Conservation (phyloP, 768 basidiomycete species). For the Cystobasidium tubakii region DNA sequence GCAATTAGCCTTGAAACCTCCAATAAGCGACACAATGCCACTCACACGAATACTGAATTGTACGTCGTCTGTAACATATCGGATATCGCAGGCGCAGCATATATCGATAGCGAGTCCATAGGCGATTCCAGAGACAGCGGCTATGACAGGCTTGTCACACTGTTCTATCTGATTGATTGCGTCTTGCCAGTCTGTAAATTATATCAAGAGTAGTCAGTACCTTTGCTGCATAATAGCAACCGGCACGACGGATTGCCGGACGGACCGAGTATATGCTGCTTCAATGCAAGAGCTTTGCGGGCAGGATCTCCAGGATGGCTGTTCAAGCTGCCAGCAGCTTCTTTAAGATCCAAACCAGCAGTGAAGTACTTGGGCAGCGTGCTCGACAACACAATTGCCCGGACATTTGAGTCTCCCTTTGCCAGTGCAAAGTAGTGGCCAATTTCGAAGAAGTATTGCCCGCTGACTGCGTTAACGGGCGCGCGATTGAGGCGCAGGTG, state of each 20-base stretch:
- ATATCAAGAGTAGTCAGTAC: conserved; percentile 33
- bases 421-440: conserved; percentile 60
- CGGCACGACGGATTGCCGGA: conserved; percentile 50
- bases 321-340: conserved; percentile 28
- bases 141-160: conserved; percentile 73
- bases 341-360: conserved; percentile 72
- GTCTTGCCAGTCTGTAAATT: conserved; percentile 57
- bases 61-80: conserved; percentile 58
- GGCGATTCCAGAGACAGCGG: conserved; percentile 67
- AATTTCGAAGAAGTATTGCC: conserved; percentile 67
- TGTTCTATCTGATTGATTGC: conserved; percentile 64
- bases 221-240: conserved; percentile 41
- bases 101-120: conserved; percentile 73
- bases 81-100: conserved; percentile 68
- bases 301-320: conserved; percentile 53
- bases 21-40: conserved; percentile 60
- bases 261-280: conserved; percentile 41
- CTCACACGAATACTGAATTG: conserved; percentile 49
- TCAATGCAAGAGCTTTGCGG: conserved; percentile 53
- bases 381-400: conserved; percentile 69
- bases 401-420: conserved; percentile 53
- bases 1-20: conserved; percentile 71
- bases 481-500: conserved; percentile 53
- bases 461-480: conserved; percentile 65
- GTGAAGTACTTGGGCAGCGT: conserved; percentile 67